phyloP scores from a whole-genome alignment of 208 protist genomes.

The Perkinsela sp. region DNA sequence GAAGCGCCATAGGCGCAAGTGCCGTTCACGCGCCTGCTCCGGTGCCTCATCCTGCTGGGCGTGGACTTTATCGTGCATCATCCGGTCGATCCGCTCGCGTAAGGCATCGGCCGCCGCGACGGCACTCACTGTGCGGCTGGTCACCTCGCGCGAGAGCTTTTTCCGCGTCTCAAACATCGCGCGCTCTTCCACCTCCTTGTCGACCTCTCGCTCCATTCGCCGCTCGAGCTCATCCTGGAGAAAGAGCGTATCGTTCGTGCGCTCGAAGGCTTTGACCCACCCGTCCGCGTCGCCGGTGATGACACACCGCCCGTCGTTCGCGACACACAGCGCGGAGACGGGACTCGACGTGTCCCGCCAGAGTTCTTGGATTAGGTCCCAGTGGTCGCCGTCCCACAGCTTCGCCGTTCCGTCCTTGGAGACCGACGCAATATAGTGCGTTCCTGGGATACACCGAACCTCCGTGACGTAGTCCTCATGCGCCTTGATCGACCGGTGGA shows the following conservation, averaged over 20 bases:
- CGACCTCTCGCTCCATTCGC: conserved; percentile 48
- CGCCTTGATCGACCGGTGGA: conserved; percentile 83
- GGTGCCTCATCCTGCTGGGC: not conserved
- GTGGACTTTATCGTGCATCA: not conserved
- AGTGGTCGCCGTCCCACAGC: conserved; percentile 93
- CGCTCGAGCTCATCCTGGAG: conserved; percentile 52
- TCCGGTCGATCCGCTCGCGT: not conserved
- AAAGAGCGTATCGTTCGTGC: conserved; percentile 59
- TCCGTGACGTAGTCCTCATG: conserved; percentile 84
- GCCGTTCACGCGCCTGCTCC: not conserved
- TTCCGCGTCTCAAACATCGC: conserved; percentile 14
- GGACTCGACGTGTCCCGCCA: conserved; percentile 37
- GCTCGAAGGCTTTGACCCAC: conserved; percentile 39
- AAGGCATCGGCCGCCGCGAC: not conserved
- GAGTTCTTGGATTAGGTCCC: conserved; percentile 43
- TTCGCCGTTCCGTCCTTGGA: conserved; percentile 78
- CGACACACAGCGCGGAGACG: conserved; percentile 25
- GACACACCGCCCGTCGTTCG: conserved; percentile 35
- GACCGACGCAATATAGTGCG: conserved; percentile 87
- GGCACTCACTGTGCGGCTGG: not conserved
- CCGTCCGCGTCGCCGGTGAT: conserved; percentile 30
- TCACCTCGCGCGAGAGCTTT: not conserved
- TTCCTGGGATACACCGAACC: conserved; percentile 76
- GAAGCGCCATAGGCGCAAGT: not conserved
- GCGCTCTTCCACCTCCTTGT: conserved; percentile 31